Evolutionary conservation across 768 basidiomycete genomes (phyloP).

Genomic region (Suillus subaureus): DNA sequence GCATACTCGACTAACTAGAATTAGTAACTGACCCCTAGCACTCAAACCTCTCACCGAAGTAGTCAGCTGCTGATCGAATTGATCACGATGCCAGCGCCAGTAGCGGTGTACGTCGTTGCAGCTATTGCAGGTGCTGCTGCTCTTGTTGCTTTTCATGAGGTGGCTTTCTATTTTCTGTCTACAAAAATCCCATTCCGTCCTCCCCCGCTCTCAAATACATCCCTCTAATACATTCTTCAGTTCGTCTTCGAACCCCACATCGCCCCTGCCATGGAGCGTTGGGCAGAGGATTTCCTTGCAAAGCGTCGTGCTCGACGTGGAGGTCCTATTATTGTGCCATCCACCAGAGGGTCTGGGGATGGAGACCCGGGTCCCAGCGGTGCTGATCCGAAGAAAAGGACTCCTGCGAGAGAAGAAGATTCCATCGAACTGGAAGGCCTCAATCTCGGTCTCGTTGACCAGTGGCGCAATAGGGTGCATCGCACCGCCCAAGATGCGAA

Average conservation of each 20-base stretch:
- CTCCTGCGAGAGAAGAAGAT: slow-evolving; percentile 22
- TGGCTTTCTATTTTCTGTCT: slow-evolving; percentile 26
- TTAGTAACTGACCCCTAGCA: slow-evolving; percentile 2
- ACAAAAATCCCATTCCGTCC: not conserved
- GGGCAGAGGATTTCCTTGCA: slow-evolving; percentile 34
- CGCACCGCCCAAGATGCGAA: slow-evolving; percentile 16
- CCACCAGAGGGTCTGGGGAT: slow-evolving; percentile 21
- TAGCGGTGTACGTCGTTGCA: slow-evolving; percentile 52
- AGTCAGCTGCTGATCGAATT: not conserved
- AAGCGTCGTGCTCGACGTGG: slow-evolving; percentile 30
- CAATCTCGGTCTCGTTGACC: slow-evolving; percentile 40
- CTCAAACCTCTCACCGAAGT: not conserved
- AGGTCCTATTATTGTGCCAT: slow-evolving; percentile 23
- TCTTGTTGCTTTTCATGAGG: slow-evolving; percentile 59
- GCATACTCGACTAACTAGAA: not conserved
- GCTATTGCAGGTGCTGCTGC: slow-evolving; percentile 54
- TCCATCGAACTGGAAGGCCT: slow-evolving; percentile 56
- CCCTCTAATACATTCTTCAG: slow-evolving; percentile 33
- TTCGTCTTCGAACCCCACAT: slow-evolving; percentile 73
- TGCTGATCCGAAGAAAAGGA: slow-evolving; percentile 19
- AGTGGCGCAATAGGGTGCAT: slow-evolving; percentile 52
- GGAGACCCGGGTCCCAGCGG: slow-evolving; percentile 9
- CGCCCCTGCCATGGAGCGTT: slow-evolving; percentile 57
- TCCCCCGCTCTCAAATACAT: not conserved
- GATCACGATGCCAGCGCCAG: slow-evolving; percentile 30